These are phyloP conservation scores for Phialocephala sp. DNA, from an alignment of 2,329 filamentous ascomycete species.

Conservation along the genomic window DNA sequence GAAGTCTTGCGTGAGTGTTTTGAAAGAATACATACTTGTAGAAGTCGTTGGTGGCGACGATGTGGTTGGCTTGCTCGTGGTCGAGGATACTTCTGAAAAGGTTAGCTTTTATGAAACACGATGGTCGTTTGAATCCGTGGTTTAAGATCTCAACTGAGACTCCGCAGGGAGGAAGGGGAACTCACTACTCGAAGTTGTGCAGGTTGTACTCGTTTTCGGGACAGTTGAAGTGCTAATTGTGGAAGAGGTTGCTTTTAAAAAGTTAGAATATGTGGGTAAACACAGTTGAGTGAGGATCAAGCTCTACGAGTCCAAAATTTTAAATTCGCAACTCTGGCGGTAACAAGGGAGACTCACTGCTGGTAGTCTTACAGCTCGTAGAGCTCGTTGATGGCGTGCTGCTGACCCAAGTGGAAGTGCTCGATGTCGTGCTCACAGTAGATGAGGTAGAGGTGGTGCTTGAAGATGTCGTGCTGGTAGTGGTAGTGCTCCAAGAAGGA, in stretches of 20 bases:
- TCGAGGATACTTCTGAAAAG: constrained; percentile 15
- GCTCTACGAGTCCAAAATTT: too few species aligned
- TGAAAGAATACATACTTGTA: not conserved
- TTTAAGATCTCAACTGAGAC: constrained; percentile 20
- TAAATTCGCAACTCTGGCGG: too few species aligned
- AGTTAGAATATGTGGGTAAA: too few species aligned
- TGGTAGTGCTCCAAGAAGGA: constrained; percentile 29
- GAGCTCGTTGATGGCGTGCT: not conserved
- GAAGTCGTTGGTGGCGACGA: constrained; percentile 21
- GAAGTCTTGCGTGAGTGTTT: not conserved
- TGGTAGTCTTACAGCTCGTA: not conserved
- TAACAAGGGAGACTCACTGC: too few species aligned
- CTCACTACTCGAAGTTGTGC: not conserved
- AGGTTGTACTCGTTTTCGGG: not conserved
- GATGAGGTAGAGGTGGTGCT: not conserved
- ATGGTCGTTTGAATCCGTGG: not conserved
- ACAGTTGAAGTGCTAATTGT: constrained; percentile 5
- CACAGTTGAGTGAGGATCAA: too few species aligned
- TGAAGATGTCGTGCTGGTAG: constrained; percentile 10
- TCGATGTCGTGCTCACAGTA: not conserved
- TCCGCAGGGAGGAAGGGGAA: not conserved
- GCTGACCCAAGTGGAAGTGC: not conserved
- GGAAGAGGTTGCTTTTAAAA: constrained; percentile 33
- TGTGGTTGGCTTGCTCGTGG: constrained; percentile 19
- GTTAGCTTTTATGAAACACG: constrained; percentile 5